Base-by-base conservation (phyloP, 441 rosid species). In the Manihot esculenta region DNA sequence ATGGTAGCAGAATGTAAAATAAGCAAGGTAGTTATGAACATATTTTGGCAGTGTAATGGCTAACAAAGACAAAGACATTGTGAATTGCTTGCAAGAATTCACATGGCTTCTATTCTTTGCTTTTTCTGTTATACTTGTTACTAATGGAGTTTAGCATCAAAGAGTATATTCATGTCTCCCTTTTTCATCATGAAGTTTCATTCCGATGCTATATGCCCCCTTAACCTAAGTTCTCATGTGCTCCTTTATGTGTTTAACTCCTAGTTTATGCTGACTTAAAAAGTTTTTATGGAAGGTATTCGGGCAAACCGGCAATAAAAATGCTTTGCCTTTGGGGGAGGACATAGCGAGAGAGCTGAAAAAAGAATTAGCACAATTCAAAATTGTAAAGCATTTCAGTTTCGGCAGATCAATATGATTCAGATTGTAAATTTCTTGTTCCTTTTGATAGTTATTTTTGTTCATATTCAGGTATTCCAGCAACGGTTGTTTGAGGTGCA, bases 291-390 rank as follows among this genome's bases (percentile, higher is more conserved):
- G 9, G 50, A 77, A 89, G 95, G 84, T 84, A 30, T 56, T 85
- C 42, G 75, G 75, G 57, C 78, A 79, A 64, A 79, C 70, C 58
- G 66, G 55, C 44, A 58, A 57, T 48, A 71, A 24, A 62, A 24
- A 68, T 38, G 49, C 12, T 60, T 61, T 63, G 62, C 75, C 58
- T 55, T 69, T 26, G 50, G 33, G 64, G 20, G 79, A 71, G 64
- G 65, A 77, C 8, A 68, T 76, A 8, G 76, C 54, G 47, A 67
- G 65, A 66, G 75, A 77, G 53, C 41, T 86, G 65, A 71, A 56
- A 72, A 67, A 76, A 53, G 95, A 88, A 76, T 70, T 83, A 45
- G 72, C 80, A 57, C 79, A 73, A 77, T 88, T 86, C 42, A 38
- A 78, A 72, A 83, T 45, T 75, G 96, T 84, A 80, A 76, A 44